A percentile compares a stretch with the other conserved stretches of the same genome.
Conservation (phyloP, 2,329 filamentous ascomycete species). For the Septoria linicola region DNA sequence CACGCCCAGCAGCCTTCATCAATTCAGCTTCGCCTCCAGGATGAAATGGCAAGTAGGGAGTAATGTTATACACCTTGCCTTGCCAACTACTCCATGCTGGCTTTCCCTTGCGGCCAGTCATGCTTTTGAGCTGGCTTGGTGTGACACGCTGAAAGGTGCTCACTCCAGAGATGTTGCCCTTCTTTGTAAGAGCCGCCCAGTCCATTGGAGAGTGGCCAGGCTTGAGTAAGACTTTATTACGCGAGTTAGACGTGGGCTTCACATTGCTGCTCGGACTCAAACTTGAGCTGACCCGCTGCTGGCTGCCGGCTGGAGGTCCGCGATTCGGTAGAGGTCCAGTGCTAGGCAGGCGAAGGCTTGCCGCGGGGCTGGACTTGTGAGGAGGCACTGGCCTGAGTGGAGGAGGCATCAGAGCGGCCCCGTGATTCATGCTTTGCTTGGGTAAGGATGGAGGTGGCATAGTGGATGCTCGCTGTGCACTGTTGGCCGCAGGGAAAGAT, state of each 20-base stretch:
- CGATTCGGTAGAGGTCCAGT: constrained; percentile 52
- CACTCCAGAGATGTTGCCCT: constrained; percentile 53
- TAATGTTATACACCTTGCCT: constrained; percentile 91
- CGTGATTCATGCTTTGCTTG: constrained; percentile 22
- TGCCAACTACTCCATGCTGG: constrained; percentile 90
- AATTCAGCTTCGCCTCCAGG: constrained; percentile 80
- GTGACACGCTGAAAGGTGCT: constrained; percentile 68
- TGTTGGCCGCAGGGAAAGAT: constrained; percentile 48
- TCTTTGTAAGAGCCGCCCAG: constrained; percentile 79
- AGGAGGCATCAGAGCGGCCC: constrained; percentile 33
- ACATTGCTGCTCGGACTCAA: constrained; percentile 34
- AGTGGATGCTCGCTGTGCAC: constrained; percentile 45
- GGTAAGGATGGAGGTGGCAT: constrained; percentile 37
- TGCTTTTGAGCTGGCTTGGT: constrained; percentile 71
- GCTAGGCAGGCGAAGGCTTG: constrained; percentile 44
- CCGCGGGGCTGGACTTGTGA: constrained; percentile 32
- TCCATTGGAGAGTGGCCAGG: constrained; percentile 93
- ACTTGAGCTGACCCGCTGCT: constrained; percentile 40
- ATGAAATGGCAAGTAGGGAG: constrained; percentile 85
- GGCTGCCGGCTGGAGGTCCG: constrained; percentile 42
- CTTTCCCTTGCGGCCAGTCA: constrained; percentile 75
- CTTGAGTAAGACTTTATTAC: constrained; percentile 72
- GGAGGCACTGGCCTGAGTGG: constrained; percentile 25
- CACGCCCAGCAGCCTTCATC: constrained; percentile 73
- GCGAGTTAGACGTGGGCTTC: constrained; percentile 44